A percentile compares a stretch with the other conserved stretches of the same genome.
phyloP scores from a whole-genome alignment of 2,329 filamentous ascomycete genomes.

The Hawksworthiomyces lignivorus region DNA sequence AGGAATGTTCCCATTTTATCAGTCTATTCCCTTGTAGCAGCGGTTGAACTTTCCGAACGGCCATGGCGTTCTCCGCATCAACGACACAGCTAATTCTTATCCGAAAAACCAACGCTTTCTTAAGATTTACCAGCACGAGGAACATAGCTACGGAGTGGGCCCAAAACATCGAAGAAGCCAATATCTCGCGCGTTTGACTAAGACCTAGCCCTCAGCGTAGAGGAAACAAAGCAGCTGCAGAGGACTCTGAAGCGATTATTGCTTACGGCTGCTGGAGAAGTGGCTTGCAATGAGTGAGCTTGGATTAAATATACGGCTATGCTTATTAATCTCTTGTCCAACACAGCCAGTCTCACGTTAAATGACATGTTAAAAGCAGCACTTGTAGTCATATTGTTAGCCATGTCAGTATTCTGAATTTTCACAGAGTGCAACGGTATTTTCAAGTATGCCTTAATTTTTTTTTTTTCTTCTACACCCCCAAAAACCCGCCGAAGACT shows the following conservation, averaged over 20 bases:
- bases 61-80: neutral
- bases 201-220: conserved; percentile 21
- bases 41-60: conserved; percentile 5
- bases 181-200: neutral
- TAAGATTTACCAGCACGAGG: conserved; percentile 71
- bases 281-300: too few relatives aligned
- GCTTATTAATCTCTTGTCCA: too few relatives aligned
- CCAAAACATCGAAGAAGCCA: conserved; percentile 43
- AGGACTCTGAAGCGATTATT: conserved; percentile 67
- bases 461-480: conserved; percentile 35
- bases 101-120: conserved; percentile 65
- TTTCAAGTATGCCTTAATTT: too few relatives aligned
- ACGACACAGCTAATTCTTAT: conserved; percentile 40
- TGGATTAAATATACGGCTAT: too few relatives aligned
- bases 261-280: conserved; percentile 67
- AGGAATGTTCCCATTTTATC: conserved; percentile 44
- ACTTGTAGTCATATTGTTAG: too few relatives aligned
- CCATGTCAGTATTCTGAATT: too few relatives aligned
- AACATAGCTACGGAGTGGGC: too few relatives aligned
- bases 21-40: conserved; percentile 16
- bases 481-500: conserved; percentile 48
- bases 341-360: too few relatives aligned
- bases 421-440: too few relatives aligned
- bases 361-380: too few relatives aligned
- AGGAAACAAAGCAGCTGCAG: conserved; percentile 65